Conservation (phyloP, 768 basidiomycete genomes). For the Panellus pusillus region DNA sequence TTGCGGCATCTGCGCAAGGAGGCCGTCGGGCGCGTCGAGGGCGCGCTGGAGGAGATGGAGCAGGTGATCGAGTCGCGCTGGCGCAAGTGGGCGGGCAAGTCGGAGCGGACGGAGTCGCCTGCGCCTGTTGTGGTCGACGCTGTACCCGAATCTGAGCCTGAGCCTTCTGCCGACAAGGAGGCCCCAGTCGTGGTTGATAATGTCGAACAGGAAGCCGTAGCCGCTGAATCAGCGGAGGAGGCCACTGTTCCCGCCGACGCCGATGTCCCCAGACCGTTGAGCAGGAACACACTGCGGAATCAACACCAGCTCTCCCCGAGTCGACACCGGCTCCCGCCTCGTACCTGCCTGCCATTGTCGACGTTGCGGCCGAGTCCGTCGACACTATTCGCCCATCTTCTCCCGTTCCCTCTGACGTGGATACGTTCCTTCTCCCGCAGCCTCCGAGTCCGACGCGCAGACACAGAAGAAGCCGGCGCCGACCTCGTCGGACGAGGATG, state of each 20-base stretch:
- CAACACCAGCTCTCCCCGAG: neutral
- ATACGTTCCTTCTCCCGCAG: conserved; percentile 30
- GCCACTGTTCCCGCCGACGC: neutral
- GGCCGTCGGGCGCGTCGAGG: conserved; percentile 55
- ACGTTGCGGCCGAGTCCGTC: conserved; percentile 14
- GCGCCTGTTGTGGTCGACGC: neutral
- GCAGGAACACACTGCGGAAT: neutral
- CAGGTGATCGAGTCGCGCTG: conserved; percentile 44
- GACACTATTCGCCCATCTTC: conserved; percentile 24
- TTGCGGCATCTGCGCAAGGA: conserved; percentile 54
- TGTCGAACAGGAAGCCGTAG: neutral
- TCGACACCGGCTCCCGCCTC: conserved; percentile 1
- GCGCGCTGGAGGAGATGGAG: conserved; percentile 55
- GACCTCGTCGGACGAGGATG: conserved; percentile 23
- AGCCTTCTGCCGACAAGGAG: neutral
- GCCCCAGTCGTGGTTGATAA: neutral
- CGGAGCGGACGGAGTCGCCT: conserved; percentile 16
- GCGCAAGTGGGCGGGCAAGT: conserved; percentile 29
- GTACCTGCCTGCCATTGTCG: neutral
- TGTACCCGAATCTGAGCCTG: conserved; percentile 1
- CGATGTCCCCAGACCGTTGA: neutral
- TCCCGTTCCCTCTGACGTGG: conserved; percentile 14
- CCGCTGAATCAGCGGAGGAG: neutral
- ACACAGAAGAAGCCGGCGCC: conserved; percentile 8
- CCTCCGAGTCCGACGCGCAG: neutral